A percentile compares a stretch with the other conserved stretches of the same genome.
These are phyloP conservation scores for Euphrasia confusa DNA, from an alignment of 257 asterid genomes.

Conservation along the genomic window DNA sequence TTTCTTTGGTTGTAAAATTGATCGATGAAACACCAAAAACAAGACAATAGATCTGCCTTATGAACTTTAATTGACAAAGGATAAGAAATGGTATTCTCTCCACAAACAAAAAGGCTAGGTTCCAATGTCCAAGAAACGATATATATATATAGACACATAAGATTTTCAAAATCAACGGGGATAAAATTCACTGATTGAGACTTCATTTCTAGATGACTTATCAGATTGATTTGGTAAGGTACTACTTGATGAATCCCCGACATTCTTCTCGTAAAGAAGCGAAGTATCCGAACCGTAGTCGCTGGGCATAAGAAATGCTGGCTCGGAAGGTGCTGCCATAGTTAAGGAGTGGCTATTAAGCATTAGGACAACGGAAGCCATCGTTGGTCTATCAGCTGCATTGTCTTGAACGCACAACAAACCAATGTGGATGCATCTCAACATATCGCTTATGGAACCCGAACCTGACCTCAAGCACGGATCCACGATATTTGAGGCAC, in stretches of 20 bases:
- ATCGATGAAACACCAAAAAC: too few relatives aligned
- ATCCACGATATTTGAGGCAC: slow-evolving; percentile 22
- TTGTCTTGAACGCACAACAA: slow-evolving; percentile 34
- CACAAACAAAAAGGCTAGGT: too few relatives aligned
- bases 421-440: slow-evolving; percentile 33
- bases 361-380: slow-evolving; percentile 29
- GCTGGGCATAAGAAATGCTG: slow-evolving; percentile 23
- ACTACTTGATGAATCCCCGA: neutral
- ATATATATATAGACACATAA: neutral
- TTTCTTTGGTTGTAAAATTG: too few relatives aligned
- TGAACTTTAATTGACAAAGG: too few relatives aligned
- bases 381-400: slow-evolving; percentile 30
- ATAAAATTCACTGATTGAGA: neutral
- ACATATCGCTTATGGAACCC: slow-evolving; percentile 15
- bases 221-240: neutral
- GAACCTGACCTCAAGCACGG: slow-evolving; percentile 16
- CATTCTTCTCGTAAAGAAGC: neutral
- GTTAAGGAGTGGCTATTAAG: slow-evolving; percentile 24
- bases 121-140: neutral
- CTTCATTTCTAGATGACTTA: neutral
- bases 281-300: slow-evolving; percentile 1
- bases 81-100: too few relatives aligned
- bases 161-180: neutral
- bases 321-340: slow-evolving; percentile 24
- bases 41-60: too few relatives aligned